Percentiles rank a stretch among this genome's conserved stretches.
Conservation (phyloP, 164 flowering plant species). For the Brasenia schreberi region DNA sequence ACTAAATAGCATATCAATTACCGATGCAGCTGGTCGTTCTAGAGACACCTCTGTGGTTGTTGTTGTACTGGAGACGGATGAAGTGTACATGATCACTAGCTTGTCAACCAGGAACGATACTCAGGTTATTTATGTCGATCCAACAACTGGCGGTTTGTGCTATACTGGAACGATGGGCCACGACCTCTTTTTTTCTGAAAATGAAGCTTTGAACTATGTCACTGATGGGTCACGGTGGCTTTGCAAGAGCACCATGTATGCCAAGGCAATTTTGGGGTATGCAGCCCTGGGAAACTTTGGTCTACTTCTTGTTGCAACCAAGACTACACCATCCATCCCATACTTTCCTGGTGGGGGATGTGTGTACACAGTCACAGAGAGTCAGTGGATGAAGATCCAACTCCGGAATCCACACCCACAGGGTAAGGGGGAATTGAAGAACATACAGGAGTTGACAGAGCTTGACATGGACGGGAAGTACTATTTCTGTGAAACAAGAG, state of each 20-base stretch:
- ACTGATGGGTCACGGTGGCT: constrained; percentile 71
- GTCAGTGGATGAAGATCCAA: constrained; percentile 76
- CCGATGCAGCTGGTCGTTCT: constrained; percentile 38
- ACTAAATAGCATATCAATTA: too few species aligned
- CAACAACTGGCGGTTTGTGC: constrained; percentile 75
- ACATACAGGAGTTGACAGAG: constrained; percentile 69
- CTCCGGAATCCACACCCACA: constrained; percentile 76
- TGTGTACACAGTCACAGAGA: constrained; percentile 71
- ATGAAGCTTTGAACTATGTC: constrained; percentile 53
- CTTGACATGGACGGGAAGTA: constrained; percentile 96
- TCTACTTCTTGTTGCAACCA: constrained; percentile 83
- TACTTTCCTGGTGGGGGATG: constrained; percentile 89
- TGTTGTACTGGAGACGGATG: constrained; percentile 57
- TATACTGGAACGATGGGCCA: constrained; percentile 49
- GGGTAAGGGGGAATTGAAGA: constrained; percentile 83
- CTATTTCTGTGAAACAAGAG: constrained; percentile 90
- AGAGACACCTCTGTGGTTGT: constrained; percentile 70
- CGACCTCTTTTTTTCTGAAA: constrained; percentile 61
- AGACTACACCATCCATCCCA: constrained; percentile 49
- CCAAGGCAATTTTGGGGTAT: constrained; percentile 78
- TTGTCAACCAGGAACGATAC: constrained; percentile 61
- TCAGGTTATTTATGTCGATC: constrained; percentile 85
- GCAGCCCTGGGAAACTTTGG: constrained; percentile 71
- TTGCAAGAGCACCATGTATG: constrained; percentile 43
- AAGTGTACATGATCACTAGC: constrained; percentile 67